Evolutionary conservation across 139 green algal genomes (phyloP), one percentile per base, ranked within the genome.

Genomic region (Haematococcus lacustris): DNA sequence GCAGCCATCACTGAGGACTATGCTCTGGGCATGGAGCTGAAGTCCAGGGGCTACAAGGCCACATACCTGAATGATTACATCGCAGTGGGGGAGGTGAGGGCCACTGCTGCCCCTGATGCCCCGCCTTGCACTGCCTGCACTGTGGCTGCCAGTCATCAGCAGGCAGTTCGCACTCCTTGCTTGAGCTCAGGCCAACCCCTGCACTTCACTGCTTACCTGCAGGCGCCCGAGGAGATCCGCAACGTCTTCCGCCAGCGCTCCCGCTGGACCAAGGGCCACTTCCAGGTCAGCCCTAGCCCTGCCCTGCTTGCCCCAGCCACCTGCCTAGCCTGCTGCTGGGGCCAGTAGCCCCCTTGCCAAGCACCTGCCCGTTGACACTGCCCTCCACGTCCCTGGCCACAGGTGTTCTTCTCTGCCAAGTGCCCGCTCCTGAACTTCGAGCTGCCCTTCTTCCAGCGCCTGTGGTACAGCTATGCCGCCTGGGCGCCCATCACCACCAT

Each of bases 181-280:
- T n/a, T n/a, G n/a, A n/a, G n/a, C n/a, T n/a, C n/a, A n/a, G n/a
- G n/a, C n/a, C n/a, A n/a, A n/a, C n/a, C n/a, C n/a, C n/a, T n/a
- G n/a, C n/a, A n/a, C n/a, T n/a, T n/a, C n/a, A n/a, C n/a, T n/a
- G n/a, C n/a, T n/a, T n/a, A n/a, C n/a, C n/a, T n/a, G n/a, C n/a
- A n/a, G n/a, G 89, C 89, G 6, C 89, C 89, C 41, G 88, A 93
- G 51, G 86, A 94, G 70, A 84, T 91, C 33, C 85, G 89, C 51
- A 92, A 94, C 70, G 89, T 88, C 79, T 94, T 92, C 85, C 86
- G 91, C 66, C 89, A 94, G 80, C 81, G 89, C 57, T 93, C 88
- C 1, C 87, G 89, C 66, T 94, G 89, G 89, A 87, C 82, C 83
- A 94, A 94, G 78, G 89, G 89, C 4, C 87, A 92, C 75, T 89